Conservation (phyloP, 140 eudicot species). For the Erigeron philadelphicus region DNA sequence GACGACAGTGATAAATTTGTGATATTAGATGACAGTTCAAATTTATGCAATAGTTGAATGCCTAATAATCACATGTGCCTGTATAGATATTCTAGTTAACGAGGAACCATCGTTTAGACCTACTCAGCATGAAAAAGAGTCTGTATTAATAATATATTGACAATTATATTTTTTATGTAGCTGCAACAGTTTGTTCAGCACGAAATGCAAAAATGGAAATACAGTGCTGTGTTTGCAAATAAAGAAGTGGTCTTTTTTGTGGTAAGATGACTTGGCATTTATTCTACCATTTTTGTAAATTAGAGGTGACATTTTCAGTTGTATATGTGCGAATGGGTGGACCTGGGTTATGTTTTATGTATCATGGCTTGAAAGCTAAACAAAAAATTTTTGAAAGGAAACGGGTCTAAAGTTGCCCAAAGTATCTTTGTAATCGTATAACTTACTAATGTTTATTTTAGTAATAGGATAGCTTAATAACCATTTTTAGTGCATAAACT, state of each 20-base stretch:
- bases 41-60: neutral
- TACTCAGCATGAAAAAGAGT: neutral
- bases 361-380: neutral
- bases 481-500: neutral
- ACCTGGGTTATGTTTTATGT: neutral
- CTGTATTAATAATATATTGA: neutral
- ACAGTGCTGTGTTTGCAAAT: slow-evolving; percentile 57
- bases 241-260: slow-evolving; percentile 67
- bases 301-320: neutral
- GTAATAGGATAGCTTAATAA: neutral
- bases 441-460: neutral
- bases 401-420: neutral
- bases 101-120: neutral
- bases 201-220: slow-evolving; percentile 50
- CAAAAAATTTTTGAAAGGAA: neutral
- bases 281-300: neutral
- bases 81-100: neutral
- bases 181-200: slow-evolving; percentile 53
- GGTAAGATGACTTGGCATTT: slow-evolving; percentile 40
- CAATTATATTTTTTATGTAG: slow-evolving; percentile 32
- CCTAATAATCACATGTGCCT: neutral
- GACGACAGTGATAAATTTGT: neutral
- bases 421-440: neutral
- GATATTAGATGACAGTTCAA: neutral
- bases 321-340: neutral